Percentiles rank a stretch among this genome's conserved stretches.
Evolutionary conservation across 192 early-diverging fungal genomes (phyloP).

Genomic region (Coemansia sp.): DNA sequence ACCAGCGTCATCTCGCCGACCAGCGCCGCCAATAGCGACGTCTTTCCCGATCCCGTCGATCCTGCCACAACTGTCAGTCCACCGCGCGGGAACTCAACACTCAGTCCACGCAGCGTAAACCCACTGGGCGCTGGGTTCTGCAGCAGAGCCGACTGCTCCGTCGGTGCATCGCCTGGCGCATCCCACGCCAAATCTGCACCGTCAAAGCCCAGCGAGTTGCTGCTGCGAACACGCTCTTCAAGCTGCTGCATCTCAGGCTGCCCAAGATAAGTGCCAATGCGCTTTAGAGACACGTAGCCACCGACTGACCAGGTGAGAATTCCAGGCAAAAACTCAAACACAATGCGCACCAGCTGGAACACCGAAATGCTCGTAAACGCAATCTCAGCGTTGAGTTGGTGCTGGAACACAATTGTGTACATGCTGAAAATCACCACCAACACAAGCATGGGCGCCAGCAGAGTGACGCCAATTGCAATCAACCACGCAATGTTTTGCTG

Average conservation of each 20-base stretch:
- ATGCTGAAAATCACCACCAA: slow-evolving; percentile 60
- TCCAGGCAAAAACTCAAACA: slow-evolving; percentile 65
- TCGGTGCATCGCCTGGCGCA: background rate
- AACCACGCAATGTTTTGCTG: slow-evolving; percentile 57
- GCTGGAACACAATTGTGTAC: slow-evolving; percentile 60
- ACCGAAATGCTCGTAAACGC: slow-evolving; percentile 73
- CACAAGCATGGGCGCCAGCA: slow-evolving; percentile 63
- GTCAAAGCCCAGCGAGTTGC: slow-evolving; percentile 24
- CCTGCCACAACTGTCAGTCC: slow-evolving; percentile 79
- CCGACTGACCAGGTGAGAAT: slow-evolving; percentile 61
- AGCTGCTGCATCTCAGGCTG: slow-evolving; percentile 68
- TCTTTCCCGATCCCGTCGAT: slow-evolving; percentile 88
- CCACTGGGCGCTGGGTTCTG: background rate
- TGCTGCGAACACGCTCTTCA: slow-evolving; percentile 29
- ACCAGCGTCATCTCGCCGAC: slow-evolving; percentile 71
- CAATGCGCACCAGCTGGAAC: slow-evolving; percentile 65
- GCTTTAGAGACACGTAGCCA: slow-evolving; percentile 62
- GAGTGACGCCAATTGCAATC: slow-evolving; percentile 54
- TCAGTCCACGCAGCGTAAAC: slow-evolving; percentile 64
- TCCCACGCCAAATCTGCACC: slow-evolving; percentile 44
- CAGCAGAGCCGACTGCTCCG: slow-evolving; percentile 13
- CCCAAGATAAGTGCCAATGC: slow-evolving; percentile 72
- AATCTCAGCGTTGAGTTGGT: slow-evolving; percentile 62
- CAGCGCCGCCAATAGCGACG: slow-evolving; percentile 72
- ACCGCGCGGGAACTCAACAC: slow-evolving; percentile 65